phyloP scores from a whole-genome alignment of 371 early-diverging fungal genomes.

The Lichtheimia hyalospora region DNA sequence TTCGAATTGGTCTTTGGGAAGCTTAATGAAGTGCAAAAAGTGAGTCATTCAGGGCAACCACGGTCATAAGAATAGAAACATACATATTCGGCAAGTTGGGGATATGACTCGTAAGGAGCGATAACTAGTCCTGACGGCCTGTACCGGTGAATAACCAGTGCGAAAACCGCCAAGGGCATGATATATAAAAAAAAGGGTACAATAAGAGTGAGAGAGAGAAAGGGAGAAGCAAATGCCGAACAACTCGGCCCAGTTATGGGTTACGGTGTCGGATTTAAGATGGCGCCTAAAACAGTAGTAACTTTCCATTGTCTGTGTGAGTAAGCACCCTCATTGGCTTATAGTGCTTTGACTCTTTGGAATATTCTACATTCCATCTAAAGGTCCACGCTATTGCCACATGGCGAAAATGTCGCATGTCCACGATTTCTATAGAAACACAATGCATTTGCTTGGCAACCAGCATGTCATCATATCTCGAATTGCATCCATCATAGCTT shows the following conservation, averaged over 20 bases:
- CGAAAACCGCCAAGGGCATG: conserved; percentile 23
- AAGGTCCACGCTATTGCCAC: too few relatives aligned
- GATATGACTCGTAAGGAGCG: conserved; percentile 12
- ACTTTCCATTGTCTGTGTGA: too few relatives aligned
- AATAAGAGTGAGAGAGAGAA: conserved; percentile 2
- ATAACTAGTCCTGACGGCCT: conserved; percentile 8
- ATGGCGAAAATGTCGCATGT: too few relatives aligned
- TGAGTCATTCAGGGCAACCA: neutral
- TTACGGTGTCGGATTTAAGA: too few relatives aligned
- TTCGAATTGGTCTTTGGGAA: conserved; percentile 31
- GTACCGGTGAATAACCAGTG: conserved; percentile 15
- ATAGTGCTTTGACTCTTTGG: too few relatives aligned
- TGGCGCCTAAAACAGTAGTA: too few relatives aligned
- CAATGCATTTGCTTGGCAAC: too few relatives aligned
- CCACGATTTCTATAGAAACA: too few relatives aligned
- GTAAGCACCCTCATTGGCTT: too few relatives aligned
- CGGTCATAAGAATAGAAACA: conserved; percentile 5
- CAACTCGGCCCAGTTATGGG: neutral
- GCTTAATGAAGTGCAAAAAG: conserved; percentile 5
- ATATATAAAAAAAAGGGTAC: neutral
- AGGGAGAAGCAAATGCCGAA: neutral
- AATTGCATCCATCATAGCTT: too few relatives aligned
- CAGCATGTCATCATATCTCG: too few relatives aligned
- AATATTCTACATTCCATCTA: too few relatives aligned
- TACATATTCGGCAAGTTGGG: conserved; percentile 22